Percentiles rank a stretch among this genome's conserved stretches.
These are phyloP conservation scores for Whalleya microplaca DNA, from an alignment of 2,329 filamentous ascomycete genomes.

Conservation along the genomic window DNA sequence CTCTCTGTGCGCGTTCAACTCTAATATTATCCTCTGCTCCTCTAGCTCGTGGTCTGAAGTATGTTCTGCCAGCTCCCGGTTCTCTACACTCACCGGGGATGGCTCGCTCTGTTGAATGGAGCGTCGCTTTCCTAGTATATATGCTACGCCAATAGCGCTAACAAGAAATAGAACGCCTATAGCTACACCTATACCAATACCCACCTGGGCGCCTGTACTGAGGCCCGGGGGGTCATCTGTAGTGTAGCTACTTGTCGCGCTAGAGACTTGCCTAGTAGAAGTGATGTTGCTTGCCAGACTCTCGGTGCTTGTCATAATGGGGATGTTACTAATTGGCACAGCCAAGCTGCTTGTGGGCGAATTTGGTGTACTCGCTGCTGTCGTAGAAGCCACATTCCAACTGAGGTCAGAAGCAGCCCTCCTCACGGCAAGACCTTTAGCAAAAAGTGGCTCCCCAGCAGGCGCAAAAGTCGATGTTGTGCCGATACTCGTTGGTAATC, in stretches of 20 bases:
- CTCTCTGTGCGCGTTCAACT: constrained; percentile 1
- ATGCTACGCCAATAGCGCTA: not conserved
- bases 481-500: not conserved
- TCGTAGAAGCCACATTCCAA: not conserved
- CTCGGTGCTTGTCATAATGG: constrained; percentile 1
- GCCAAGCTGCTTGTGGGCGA: too few species aligned
- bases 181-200: constrained; percentile 2
- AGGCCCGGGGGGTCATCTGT: not conserved
- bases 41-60: not conserved
- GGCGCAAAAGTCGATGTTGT: not conserved
- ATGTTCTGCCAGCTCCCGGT: not conserved
- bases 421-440: constrained; percentile 6
- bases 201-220: not conserved
- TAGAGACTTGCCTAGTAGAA: not conserved
- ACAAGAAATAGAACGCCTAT: not conserved
- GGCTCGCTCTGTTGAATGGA: not conserved
- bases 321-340: too few species aligned
- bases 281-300: not conserved
- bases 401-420: not conserved
- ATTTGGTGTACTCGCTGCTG: not conserved
- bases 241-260: too few species aligned
- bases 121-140: constrained; percentile 1
- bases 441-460: not conserved
- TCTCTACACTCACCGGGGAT: too few species aligned
- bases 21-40: not conserved